Evolutionary conservation across 2,329 filamentous ascomycete species (phyloP).

Genomic region (Neofusicoccum ribis): DNA sequence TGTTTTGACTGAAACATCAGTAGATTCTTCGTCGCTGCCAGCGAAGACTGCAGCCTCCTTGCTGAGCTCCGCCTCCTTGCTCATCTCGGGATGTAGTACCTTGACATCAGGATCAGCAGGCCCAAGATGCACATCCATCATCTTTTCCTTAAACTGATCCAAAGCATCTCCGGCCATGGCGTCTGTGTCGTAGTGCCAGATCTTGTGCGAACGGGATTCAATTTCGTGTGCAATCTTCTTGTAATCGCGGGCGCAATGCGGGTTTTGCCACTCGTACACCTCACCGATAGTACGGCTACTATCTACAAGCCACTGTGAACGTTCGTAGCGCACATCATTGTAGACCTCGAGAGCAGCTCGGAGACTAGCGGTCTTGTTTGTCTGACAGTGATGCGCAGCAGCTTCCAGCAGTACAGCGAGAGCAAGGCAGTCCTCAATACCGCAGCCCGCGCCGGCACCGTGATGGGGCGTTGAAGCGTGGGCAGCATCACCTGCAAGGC

Average conservation of each 20-base stretch:
- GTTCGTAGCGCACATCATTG: slow-evolving; percentile 21
- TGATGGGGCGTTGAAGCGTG: slow-evolving; percentile 26
- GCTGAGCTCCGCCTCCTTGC: too few relatives aligned
- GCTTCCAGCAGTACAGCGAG: neutral
- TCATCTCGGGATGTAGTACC: too few relatives aligned
- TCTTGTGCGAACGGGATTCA: slow-evolving; percentile 20
- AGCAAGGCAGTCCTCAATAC: slow-evolving; percentile 24
- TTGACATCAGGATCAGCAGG: too few relatives aligned
- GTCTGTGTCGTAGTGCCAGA: slow-evolving; percentile 24
- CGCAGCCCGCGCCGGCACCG: slow-evolving; percentile 25
- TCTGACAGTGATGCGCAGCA: neutral
- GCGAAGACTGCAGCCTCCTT: too few relatives aligned
- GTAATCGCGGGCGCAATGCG: too few relatives aligned
- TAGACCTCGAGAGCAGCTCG: slow-evolving; percentile 22
- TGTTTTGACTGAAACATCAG: too few relatives aligned
- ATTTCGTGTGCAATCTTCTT: slow-evolving; percentile 16
- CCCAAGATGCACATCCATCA: neutral
- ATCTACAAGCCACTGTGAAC: slow-evolving; percentile 10
- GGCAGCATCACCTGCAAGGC: slow-evolving; percentile 26
- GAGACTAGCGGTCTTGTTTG: neutral
- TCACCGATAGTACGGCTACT: slow-evolving; percentile 22
- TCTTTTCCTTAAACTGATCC: neutral
- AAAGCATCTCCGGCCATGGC: slow-evolving; percentile 17
- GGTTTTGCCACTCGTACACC: slow-evolving; percentile 18
- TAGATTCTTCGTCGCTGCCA: too few relatives aligned